Evolutionary conservation across 73 alveolate genomes (phyloP).

Genomic region (Symbiodinium pilosum): DNA sequence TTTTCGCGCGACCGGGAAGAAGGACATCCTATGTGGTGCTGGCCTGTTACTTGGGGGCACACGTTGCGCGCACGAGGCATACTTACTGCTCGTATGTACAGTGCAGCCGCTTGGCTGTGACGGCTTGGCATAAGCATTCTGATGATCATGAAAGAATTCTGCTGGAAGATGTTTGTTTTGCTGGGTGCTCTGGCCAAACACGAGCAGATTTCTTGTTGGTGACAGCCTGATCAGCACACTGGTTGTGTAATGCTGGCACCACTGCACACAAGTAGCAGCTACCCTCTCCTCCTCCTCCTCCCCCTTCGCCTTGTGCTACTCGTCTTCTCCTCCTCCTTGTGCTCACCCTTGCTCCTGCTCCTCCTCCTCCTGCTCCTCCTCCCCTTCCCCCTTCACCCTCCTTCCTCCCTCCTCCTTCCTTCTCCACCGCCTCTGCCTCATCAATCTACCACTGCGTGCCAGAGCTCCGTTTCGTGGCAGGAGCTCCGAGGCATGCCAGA

Average conservation of each 20-base stretch:
- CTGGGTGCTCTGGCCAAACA: neutral
- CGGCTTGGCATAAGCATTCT: neutral
- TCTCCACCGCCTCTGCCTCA: no score
- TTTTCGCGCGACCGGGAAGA: constrained; percentile 12
- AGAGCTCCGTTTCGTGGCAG: neutral
- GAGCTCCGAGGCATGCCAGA: neutral
- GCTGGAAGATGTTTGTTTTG: neutral
- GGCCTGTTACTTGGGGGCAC: neutral
- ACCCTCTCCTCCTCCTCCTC: no score
- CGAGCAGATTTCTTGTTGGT: neutral
- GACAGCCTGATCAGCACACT: no score
- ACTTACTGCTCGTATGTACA: neutral
- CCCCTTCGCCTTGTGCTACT: no score
- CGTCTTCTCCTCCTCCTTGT: neutral
- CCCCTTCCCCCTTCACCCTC: neutral
- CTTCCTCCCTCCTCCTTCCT: neutral
- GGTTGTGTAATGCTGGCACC: no score
- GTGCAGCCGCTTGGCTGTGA: neutral
- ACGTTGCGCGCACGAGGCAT: no score
- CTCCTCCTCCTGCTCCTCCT: neutral
- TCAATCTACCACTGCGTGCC: no score
- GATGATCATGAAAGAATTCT: neutral
- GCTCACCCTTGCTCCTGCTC: neutral
- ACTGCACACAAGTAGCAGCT: no score
- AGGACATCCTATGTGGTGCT: neutral